Evolutionary conservation across 768 basidiomycete species (phyloP).

Genomic region (Coprinopsis cinerea): DNA sequence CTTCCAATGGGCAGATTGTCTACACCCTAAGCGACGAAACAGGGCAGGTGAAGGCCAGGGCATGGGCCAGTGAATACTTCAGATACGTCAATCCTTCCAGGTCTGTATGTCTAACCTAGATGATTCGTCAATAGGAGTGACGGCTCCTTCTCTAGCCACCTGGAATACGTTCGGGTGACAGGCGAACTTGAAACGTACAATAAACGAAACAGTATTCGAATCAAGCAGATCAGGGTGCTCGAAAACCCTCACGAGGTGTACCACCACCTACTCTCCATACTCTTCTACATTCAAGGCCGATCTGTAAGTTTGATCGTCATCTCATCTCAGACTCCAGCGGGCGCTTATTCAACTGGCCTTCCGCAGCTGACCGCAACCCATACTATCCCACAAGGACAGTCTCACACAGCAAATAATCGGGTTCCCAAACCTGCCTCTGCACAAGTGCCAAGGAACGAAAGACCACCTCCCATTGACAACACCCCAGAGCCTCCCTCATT

Average conservation of each 20-base stretch:
- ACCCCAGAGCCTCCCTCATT: too few relatives aligned
- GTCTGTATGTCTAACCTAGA: constrained; percentile 7
- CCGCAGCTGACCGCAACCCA: too few relatives aligned
- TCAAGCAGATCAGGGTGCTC: constrained; percentile 13
- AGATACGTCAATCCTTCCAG: neutral
- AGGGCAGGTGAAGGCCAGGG: constrained; percentile 11
- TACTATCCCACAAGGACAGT: too few relatives aligned
- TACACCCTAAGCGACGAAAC: constrained; percentile 11
- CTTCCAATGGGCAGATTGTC: neutral
- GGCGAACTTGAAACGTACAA: constrained; percentile 19
- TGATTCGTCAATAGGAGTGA: neutral
- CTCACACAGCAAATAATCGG: too few relatives aligned
- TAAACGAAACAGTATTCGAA: constrained; percentile 18
- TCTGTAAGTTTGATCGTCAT: neutral
- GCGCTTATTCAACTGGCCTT: too few relatives aligned
- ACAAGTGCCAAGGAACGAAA: too few relatives aligned
- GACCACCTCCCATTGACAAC: too few relatives aligned
- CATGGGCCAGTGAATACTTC: constrained; percentile 1
- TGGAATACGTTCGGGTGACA: constrained; percentile 16
- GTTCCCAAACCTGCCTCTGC: too few relatives aligned
- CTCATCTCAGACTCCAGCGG: too few relatives aligned
- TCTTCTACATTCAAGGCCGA: constrained; percentile 7
- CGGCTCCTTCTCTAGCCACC: neutral
- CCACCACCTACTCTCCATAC: constrained; percentile 21
- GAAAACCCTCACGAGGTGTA: constrained; percentile 23